Percentiles rank a stretch among this genome's conserved stretches.
phyloP scores from a whole-genome alignment of 2,329 filamentous ascomycete genomes.

The Trichoderma semiorbis region DNA sequence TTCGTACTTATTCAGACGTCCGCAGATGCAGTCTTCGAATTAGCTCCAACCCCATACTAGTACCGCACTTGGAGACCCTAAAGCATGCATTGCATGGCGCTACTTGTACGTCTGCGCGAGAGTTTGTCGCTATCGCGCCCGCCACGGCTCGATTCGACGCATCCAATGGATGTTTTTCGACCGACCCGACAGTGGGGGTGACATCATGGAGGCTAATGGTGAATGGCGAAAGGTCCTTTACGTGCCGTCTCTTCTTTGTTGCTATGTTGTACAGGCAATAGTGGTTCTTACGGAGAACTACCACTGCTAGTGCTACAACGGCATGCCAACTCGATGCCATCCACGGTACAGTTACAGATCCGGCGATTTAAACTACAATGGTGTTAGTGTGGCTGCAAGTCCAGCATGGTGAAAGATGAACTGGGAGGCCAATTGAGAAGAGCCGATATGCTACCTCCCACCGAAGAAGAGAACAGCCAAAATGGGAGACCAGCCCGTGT shows the following conservation, averaged over 20 bases:
- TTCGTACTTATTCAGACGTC: not conserved
- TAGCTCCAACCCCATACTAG: slow-evolving; percentile 7
- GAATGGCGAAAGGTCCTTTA: not conserved
- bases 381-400: not conserved
- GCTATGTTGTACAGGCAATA: not conserved
- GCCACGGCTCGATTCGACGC: not conserved
- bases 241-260: not conserved
- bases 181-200: not conserved
- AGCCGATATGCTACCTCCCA: not conserved
- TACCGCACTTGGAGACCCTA: not conserved
- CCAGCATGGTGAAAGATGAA: not conserved
- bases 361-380: not conserved
- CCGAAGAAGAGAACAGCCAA: not conserved
- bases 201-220: slow-evolving; percentile 5
- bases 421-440: not conserved
- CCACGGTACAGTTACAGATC: not conserved
- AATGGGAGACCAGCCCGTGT: slow-evolving; percentile 12
- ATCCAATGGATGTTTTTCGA: not conserved
- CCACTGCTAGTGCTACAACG: not conserved
- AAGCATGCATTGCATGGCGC: slow-evolving; percentile 12
- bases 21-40: not conserved
- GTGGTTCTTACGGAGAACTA: not conserved
- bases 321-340: not conserved
- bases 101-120: slow-evolving; percentile 7
- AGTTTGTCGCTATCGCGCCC: slow-evolving; percentile 6